These are phyloP conservation scores for Lepiota brunneoincarnata DNA, from an alignment of 768 basidiomycete species.

Conservation along the genomic window DNA sequence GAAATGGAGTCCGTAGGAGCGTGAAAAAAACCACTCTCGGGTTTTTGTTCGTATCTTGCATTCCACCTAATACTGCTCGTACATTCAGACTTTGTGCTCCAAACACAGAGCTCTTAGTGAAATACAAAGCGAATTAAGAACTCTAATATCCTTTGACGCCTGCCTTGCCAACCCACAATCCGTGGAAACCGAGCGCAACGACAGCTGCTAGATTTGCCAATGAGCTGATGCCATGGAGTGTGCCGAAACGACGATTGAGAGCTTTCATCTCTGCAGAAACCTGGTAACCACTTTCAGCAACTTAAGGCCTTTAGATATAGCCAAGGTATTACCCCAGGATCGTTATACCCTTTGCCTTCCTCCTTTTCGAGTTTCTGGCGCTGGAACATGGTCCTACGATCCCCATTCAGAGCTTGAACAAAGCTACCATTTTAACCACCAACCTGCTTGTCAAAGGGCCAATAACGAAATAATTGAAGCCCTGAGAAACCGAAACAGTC, in stretches of 20 bases:
- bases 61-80: slow-evolving; percentile 1
- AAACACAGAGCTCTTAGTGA: not conserved
- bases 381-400: slow-evolving; percentile 66
- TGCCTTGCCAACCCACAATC: slow-evolving; percentile 63
- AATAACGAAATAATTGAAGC: slow-evolving; percentile 63
- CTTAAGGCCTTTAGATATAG: slow-evolving; percentile 1
- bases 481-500: slow-evolving; percentile 45
- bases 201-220: slow-evolving; percentile 62
- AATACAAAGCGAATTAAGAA: not conserved
- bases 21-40: slow-evolving; percentile 32
- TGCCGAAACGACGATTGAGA: slow-evolving; percentile 63
- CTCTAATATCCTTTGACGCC: slow-evolving; percentile 42
- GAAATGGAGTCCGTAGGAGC: slow-evolving; percentile 76
- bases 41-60: slow-evolving; percentile 9
- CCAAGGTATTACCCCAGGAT: slow-evolving; percentile 50
- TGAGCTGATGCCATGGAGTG: slow-evolving; percentile 68
- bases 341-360: slow-evolving; percentile 66
- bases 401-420: not conserved
- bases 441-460: slow-evolving; percentile 73
- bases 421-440: slow-evolving; percentile 16
- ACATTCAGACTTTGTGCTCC: not conserved
- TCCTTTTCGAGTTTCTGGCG: slow-evolving; percentile 72
- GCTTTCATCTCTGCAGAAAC: slow-evolving; percentile 63
- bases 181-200: slow-evolving; percentile 62
- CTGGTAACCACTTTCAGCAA: slow-evolving; percentile 5